These are phyloP conservation scores for Magnolia kwangsiensis DNA, from an alignment of 164 flowering plant genomes.

Conservation along the genomic window DNA sequence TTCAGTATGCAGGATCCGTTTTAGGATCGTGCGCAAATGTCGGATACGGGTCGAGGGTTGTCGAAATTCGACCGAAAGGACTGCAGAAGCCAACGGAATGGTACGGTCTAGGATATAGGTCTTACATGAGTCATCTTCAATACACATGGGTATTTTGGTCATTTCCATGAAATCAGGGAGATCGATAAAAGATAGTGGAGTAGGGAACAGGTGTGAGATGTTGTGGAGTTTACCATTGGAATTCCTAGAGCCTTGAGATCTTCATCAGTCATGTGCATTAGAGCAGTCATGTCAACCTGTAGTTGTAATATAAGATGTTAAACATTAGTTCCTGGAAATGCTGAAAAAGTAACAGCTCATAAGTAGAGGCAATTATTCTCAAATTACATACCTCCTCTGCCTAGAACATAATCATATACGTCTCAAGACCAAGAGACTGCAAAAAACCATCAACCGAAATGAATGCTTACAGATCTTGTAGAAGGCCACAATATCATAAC, in stretches of 20 bases:
- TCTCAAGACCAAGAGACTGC: constrained; percentile 81
- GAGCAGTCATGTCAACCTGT: constrained; percentile 83
- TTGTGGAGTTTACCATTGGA: constrained; percentile 64
- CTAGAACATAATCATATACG: constrained; percentile 72
- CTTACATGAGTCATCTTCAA: background rate
- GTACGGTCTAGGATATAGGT: no score
- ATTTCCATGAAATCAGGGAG: background rate
- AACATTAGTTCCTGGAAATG: constrained; percentile 1
- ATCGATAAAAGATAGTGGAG: background rate
- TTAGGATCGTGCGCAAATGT: no score
- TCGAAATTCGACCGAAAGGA: no score
- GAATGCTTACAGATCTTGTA: no score
- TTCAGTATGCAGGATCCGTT: no score
- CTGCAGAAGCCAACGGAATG: no score
- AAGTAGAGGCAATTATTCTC: background rate
- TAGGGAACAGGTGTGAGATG: no score
- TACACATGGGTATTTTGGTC: background rate
- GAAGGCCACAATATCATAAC: no score
- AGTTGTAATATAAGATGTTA: constrained; percentile 10
- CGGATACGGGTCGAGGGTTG: no score
- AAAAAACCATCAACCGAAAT: constrained; percentile 72
- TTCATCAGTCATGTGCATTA: constrained; percentile 81
- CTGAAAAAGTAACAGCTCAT: background rate
- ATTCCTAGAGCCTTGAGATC: constrained; percentile 89
- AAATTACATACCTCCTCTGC: constrained; percentile 76